A percentile compares a stretch with the other conserved stretches of the same genome.
Conservation (phyloP, 495 filamentous ascomycete species). For the Penicillium samsonianum region DNA sequence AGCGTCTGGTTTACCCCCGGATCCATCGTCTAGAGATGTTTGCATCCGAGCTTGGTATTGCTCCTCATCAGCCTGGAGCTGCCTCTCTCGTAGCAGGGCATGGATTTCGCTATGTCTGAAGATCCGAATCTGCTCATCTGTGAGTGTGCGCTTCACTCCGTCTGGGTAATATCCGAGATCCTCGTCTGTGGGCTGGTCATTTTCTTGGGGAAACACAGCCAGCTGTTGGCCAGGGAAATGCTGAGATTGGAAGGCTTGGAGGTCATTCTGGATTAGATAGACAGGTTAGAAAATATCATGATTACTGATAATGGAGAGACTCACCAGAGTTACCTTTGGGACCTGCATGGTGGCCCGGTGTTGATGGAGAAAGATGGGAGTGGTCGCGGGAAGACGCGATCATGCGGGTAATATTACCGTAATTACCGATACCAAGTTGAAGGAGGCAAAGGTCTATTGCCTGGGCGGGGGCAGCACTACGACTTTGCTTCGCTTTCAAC, state of each 20-base stretch:
- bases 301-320: slow-evolving; percentile 18
- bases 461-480: too few relatives aligned
- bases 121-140: slow-evolving; percentile 86
- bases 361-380: slow-evolving; percentile 6
- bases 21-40: background rate
- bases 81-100: slow-evolving; percentile 58
- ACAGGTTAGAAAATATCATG: slow-evolving; percentile 6
- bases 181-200: slow-evolving; percentile 59
- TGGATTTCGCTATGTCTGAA: slow-evolving; percentile 91
- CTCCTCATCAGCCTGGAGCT: slow-evolving; percentile 38
- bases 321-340: slow-evolving; percentile 55
- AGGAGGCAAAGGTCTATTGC: too few relatives aligned
- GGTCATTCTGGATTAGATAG: slow-evolving; percentile 59
- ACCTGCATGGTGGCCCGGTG: slow-evolving; percentile 25
- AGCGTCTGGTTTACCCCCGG: slow-evolving; percentile 20
- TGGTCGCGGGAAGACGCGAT: slow-evolving; percentile 17
- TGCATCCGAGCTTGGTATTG: slow-evolving; percentile 26
- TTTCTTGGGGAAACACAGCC: slow-evolving; percentile 21
- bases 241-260: slow-evolving; percentile 64
- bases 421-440: slow-evolving; percentile 5
- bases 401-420: slow-evolving; percentile 16
- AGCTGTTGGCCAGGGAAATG: slow-evolving; percentile 55
- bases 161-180: slow-evolving; percentile 86
- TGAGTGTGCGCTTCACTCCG: slow-evolving; percentile 86
- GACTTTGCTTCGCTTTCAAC: background rate